Base-by-base conservation (phyloP, 768 basidiomycete species). In the Pholiota conissans region DNA sequence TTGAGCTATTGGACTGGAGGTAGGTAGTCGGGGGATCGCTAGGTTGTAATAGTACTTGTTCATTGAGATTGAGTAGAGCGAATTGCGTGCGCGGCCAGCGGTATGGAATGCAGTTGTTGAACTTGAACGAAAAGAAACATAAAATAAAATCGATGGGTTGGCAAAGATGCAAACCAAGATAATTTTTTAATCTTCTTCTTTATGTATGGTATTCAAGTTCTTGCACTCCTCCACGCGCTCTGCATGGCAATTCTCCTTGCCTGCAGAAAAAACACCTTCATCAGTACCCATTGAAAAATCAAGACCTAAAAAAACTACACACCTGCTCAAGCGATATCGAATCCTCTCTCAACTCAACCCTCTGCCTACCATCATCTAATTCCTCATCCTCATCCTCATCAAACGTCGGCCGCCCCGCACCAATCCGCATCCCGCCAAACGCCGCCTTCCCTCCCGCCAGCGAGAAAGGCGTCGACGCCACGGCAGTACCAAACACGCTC, bases 261-360 rank as follows among this genome's bases (percentile, higher is more conserved):
- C 89, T 92, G 58, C 35, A 55, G 34, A 52, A 32, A 59, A 47
- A 24, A 65, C 40, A 32, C 52, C 37, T 3, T 49, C 62, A 54
- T 18, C 29, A 50, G 14, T 22, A 47, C 30, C 55, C 26, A 29
- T 8, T n/a, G 18, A 18, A 57, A 27, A 27, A 22, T 30, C 20
- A 52, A 30, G 16, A 13, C 27, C 0, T 13, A 39, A 32, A 46
- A 55, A 47, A 56, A 32, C 45, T 18, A 71, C 80, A 26, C 63
- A 93, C 94, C 83, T 98, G 96, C 62, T 98, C 96, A 58, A 97
- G 78, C 11, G 91, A 89, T 70, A 99, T 98, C 28, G 88, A 86
- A 65, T 88, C 91, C 67, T 93, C 91, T 62, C 80, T 77, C 61
- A 96, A 75, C 65, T 90, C 87, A 22, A 97, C 84, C 61, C 76